A percentile compares a stretch with the other conserved stretches of the same genome.
Conservation (phyloP, 176 grass and related monocot species). For the Triticum dicoccoides region DNA sequence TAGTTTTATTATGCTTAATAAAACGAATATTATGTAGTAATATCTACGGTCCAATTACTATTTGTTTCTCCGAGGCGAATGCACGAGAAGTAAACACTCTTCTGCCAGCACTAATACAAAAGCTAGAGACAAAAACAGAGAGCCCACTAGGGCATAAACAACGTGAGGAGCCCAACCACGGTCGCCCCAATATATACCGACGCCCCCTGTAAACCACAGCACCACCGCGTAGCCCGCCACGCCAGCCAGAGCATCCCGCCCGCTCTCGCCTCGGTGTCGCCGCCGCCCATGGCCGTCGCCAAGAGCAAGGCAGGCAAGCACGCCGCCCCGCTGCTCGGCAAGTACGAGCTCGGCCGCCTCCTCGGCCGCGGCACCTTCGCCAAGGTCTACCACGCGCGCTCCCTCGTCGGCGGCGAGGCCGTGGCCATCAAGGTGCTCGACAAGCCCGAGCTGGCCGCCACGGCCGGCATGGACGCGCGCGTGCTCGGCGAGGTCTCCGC, state of each 20-base stretch:
- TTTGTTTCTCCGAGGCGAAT: neutral
- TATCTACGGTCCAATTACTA: neutral
- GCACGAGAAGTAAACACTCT: neutral
- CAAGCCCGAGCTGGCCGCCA: slow-evolving; percentile 43
- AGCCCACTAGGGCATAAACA: neutral
- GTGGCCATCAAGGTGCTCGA: slow-evolving; percentile 87
- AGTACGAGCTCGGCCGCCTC: slow-evolving; percentile 76
- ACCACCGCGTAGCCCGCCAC: neutral
- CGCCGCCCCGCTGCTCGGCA: slow-evolving; percentile 61
- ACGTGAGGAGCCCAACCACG: neutral
- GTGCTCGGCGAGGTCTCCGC: slow-evolving; percentile 70
- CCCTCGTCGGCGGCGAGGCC: slow-evolving; percentile 42
- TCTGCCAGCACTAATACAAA: neutral
- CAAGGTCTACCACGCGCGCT: slow-evolving; percentile 84
- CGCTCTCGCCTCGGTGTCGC: neutral
- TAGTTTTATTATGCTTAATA: neutral
- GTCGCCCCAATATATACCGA: slow-evolving; percentile 19
- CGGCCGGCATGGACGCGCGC: slow-evolving; percentile 49
- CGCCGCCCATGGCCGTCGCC: slow-evolving; percentile 29
- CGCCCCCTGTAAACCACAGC: neutral
- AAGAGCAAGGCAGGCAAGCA: slow-evolving; percentile 28
- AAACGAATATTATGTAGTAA: neutral
- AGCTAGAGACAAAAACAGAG: neutral
- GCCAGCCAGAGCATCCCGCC: neutral
- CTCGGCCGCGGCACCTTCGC: slow-evolving; percentile 91